These are phyloP conservation scores for Exobasidium cylindrosporum DNA, from an alignment of 1,284 basidiomycete genomes.

Conservation along the genomic window DNA sequence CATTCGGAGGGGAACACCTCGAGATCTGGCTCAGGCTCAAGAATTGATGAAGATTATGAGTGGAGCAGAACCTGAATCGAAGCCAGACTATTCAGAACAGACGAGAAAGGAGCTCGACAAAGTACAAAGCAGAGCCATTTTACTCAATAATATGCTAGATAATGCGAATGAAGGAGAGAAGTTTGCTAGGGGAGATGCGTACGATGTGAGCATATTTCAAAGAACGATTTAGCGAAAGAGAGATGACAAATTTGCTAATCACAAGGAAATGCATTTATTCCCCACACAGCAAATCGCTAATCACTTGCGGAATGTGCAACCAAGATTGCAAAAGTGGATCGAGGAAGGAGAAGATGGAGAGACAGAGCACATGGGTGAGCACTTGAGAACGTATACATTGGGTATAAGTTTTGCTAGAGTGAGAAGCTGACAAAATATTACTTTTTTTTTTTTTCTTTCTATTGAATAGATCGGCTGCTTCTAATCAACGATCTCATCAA, in stretches of 20 bases:
- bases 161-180: conserved; percentile 73
- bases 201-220: no score
- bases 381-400: conserved; percentile 35
- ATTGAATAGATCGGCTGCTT: conserved; percentile 87
- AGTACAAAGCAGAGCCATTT: conserved; percentile 86
- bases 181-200: conserved; percentile 74
- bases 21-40: conserved; percentile 91
- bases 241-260: background rate
- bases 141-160: conserved; percentile 94
- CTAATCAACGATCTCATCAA: conserved; percentile 98
- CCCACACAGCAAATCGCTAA: conserved; percentile 92
- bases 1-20: conserved; percentile 89
- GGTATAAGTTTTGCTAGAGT: background rate
- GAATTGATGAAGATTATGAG: conserved; percentile 96
- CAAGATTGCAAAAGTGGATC: conserved; percentile 97
- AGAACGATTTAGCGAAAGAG: conserved; percentile 45
- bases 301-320: conserved; percentile 77
- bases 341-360: conserved; percentile 79
- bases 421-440: background rate
- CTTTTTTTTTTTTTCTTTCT: conserved; percentile 55
- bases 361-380: conserved; percentile 80
- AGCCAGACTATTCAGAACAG: conserved; percentile 87
- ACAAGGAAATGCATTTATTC: no score
- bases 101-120: conserved; percentile 87
- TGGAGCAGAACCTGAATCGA: conserved; percentile 89